Conservation (phyloP, 768 basidiomycete species). For the Daedaleopsis nitida region DNA sequence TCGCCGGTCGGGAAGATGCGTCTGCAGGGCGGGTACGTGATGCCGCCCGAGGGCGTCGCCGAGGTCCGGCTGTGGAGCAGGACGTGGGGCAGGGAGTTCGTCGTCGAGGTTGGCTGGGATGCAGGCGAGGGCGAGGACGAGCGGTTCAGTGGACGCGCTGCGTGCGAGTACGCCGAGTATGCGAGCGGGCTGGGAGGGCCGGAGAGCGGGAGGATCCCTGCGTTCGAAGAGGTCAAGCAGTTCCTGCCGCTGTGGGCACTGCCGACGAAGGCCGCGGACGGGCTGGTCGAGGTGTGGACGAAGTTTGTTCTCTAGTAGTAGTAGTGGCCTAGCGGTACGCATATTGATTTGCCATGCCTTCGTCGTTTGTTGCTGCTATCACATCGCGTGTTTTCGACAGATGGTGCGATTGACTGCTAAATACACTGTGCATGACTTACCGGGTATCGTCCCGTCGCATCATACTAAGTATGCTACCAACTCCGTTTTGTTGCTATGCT, state of each 20-base stretch:
- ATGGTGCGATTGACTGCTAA: too few species aligned
- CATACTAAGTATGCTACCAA: too few species aligned
- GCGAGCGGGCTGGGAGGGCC: conserved; percentile 42
- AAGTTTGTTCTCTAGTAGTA: conserved; percentile 33
- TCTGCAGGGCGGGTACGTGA: conserved; percentile 45
- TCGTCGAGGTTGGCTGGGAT: conserved; percentile 55
- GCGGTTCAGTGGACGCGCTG: conserved; percentile 45
- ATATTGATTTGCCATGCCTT: neutral
- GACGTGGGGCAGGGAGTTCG: conserved; percentile 55
- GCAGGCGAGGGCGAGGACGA: conserved; percentile 17
- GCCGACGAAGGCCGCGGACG: conserved; percentile 57
- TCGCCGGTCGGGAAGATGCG: conserved; percentile 8
- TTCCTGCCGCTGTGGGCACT: conserved; percentile 71
- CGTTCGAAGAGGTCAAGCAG: conserved; percentile 62
- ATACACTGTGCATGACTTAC: too few species aligned
- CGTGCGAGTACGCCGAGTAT: conserved; percentile 72
- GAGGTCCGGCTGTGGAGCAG: conserved; percentile 62
- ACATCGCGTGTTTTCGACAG: too few species aligned
- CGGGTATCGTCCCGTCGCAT: too few species aligned
- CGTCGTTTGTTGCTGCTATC: too few species aligned
- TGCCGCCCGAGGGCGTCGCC: conserved; percentile 38
- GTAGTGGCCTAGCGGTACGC: neutral
- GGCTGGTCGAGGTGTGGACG: conserved; percentile 56
- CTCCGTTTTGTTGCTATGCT: too few species aligned
- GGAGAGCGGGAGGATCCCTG: conserved; percentile 55